Evolutionary conservation across 1,284 basidiomycete species (phyloP), one percentile per base, ranked within the genome.

Genomic region (Pascua sp.): DNA sequence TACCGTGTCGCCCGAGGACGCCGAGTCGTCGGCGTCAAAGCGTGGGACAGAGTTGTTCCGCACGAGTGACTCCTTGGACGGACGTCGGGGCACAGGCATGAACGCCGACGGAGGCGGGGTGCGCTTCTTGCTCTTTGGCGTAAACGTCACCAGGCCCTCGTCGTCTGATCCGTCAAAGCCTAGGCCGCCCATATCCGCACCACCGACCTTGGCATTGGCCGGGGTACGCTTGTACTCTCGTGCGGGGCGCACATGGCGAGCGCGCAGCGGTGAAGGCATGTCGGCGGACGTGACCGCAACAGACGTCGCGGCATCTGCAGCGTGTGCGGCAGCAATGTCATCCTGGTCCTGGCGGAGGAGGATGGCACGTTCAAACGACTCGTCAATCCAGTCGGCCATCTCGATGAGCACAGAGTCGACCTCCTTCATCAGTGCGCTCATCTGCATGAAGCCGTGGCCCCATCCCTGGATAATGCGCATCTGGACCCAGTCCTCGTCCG

Each of bases 401-500:
- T 94, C 90, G 61, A 87, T 82, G 64, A 97, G 88, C 47, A 90
- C 91, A 1, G 68, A 62, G 48, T 77, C 70, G 36, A 90, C 90
- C 69, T 95, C 92, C 15, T 63, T 59, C 86, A 98, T 89, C 65
- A 98, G 77, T 16, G 83, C 79, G 38, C 87, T 83, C 95, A 98
- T 98, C 79, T 97, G 94, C 67, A 94, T 83, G 78, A 93, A 96
- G 37, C 91, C 92, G 75, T 94, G 91, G 40, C 89, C 90, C 90
- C 90, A 92, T 54, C 90, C 90, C 46, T 88, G 87, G 75, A 91
- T 90, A 56, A 93, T 83, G 63, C 89, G 86, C 83, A 95, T 88
- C 75, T 90, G 88, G 16, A 97, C 91, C 91, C 94, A 97, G 71
- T 98, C 93, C 56, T 91, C 88, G 62, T 94, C 91, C 36, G 80